These are phyloP conservation scores for Myriangium duriaei DNA, from an alignment of 2,329 filamentous ascomycete species.

Conservation along the genomic window DNA sequence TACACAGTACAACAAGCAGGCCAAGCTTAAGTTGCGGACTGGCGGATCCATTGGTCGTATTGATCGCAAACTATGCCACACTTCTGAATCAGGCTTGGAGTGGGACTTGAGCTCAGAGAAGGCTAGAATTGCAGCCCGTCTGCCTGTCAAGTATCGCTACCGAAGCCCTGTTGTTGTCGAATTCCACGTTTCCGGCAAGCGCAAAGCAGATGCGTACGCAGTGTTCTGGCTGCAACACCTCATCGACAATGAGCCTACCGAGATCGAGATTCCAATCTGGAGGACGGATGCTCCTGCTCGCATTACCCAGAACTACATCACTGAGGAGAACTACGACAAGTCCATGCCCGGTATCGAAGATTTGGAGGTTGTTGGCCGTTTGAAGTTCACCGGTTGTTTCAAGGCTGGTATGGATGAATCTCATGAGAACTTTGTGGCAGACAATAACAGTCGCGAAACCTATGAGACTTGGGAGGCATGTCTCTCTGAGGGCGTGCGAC, in stretches of 20 bases:
- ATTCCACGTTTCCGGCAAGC: constrained; percentile 58
- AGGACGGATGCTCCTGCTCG: constrained; percentile 61
- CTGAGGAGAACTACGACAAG: constrained; percentile 56
- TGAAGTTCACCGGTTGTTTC: constrained; percentile 71
- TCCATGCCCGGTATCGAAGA: constrained; percentile 59
- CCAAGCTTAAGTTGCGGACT: constrained; percentile 67
- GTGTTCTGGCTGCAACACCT: constrained; percentile 78
- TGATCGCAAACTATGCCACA: constrained; percentile 48
- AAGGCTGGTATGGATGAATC: constrained; percentile 82
- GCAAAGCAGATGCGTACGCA: constrained; percentile 61
- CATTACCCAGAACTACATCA: constrained; percentile 86
- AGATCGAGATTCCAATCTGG: constrained; percentile 86
- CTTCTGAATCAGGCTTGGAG: constrained; percentile 44
- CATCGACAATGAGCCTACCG: constrained; percentile 61
- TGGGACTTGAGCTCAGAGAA: constrained; percentile 41
- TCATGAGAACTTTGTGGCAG: constrained; percentile 69
- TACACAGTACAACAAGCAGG: constrained; percentile 45
- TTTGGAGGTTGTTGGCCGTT: constrained; percentile 65
- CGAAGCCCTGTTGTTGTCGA: constrained; percentile 83
- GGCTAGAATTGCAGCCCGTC: constrained; percentile 46
- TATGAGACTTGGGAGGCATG: constrained; percentile 94
- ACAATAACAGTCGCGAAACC: constrained; percentile 83
- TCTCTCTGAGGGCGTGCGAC: constrained; percentile 70
- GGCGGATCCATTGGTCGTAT: constrained; percentile 70
- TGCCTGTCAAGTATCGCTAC: constrained; percentile 85